phyloP scores from a whole-genome alignment of 2,329 filamentous ascomycete genomes.

The Rutstroemia sydowiana region DNA sequence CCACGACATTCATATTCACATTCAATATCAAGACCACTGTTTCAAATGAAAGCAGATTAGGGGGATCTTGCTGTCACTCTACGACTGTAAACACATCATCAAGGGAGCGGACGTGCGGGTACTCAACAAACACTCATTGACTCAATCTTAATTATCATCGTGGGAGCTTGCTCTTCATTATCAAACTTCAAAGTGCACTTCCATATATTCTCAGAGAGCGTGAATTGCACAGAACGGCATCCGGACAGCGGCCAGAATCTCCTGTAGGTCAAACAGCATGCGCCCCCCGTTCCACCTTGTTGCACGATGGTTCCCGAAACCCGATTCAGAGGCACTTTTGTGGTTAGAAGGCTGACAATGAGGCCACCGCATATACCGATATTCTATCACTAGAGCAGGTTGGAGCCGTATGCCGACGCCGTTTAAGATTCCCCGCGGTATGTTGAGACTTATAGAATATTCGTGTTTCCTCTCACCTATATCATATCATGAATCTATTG shows the following conservation, averaged over 20 bases:
- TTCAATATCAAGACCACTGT: conserved; percentile 4
- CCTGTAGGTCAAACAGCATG: conserved; percentile 4
- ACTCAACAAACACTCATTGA: conserved; percentile 1
- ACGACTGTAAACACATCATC: conserved; percentile 5
- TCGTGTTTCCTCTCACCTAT: too few relatives aligned
- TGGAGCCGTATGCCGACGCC: neutral
- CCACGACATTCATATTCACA: conserved; percentile 1
- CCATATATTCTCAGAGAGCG: too few relatives aligned
- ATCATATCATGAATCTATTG: too few relatives aligned
- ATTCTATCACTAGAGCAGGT: neutral
- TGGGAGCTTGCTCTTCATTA: neutral
- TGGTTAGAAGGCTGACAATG: neutral
- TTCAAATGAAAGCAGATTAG: conserved; percentile 1
- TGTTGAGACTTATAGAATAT: too few relatives aligned
- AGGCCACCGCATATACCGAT: neutral
- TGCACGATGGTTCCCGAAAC: conserved; percentile 5
- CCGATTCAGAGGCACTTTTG: conserved; percentile 1
- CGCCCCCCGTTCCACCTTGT: conserved; percentile 4
- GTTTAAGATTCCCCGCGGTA: too few relatives aligned
- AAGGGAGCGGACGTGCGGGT: conserved; percentile 4
- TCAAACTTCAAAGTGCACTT: neutral
- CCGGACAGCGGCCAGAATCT: conserved; percentile 7
- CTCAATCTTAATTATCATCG: too few relatives aligned
- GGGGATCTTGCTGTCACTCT: conserved; percentile 2
- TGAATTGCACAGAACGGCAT: conserved; percentile 1